Base-by-base conservation (phyloP, 306 rosid genomes). In the Potentilla sterilis region DNA sequence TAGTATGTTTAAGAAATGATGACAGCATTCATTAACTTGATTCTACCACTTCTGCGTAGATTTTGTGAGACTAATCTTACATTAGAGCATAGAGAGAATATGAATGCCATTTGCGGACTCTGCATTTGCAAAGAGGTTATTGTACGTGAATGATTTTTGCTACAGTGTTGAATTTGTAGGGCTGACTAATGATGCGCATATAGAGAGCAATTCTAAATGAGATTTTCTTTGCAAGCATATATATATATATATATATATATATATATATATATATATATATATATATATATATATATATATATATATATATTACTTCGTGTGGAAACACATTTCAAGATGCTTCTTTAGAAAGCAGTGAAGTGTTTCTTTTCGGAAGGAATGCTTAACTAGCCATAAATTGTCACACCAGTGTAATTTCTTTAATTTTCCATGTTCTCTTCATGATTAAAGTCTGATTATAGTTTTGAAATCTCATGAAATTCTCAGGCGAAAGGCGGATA, bases 401-500 rank as follows among this genome's bases (percentile, higher is more conserved):
- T 28, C 28, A 28, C 28, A 28, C 28, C 28, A 1, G 28, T 28
- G 1, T 28, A 28, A 28, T 28, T 28, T 28, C 28, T 28, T 28
- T 63, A 35, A 11, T 63, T 35, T 69, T 69, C 28, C 59, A 69
- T 28, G 10, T 46, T 43, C 9, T 61, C n/a, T 24, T 32, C n/a
- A 28, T 16, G 19, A 47, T 7, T 19, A 3, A 47, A 47, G 35
- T 44, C 6, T 35, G 43, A 28, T 28, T 28, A 28, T 28, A 28
- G 52, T 57, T 41, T 28, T 74, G 38, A 14, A 73, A 63, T 70
- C 54, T 78, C 51, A 6, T 63, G 67, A 19, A 34, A 48, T 75
- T 35, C 34, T 70, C 82, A 94, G 96, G 87, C 8, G 0, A 28
- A 28, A 21, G 90, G 87, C 69, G 92, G 87, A 21, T 85, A 74